These are phyloP conservation scores for Cryptosporidium muris DNA, from an alignment of 169 alveolate genomes.

Conservation along the genomic window DNA sequence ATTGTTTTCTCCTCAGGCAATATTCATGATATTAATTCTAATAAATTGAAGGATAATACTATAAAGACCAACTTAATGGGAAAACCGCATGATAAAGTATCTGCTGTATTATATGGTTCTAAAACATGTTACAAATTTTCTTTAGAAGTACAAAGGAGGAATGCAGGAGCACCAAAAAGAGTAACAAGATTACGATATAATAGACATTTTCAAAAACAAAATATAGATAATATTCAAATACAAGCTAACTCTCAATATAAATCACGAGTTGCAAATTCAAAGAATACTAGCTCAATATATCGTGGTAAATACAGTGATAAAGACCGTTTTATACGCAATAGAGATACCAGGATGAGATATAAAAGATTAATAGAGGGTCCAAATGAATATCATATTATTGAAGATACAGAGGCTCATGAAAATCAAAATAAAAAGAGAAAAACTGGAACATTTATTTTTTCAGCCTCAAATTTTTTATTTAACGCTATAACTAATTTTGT, in stretches of 20 bases:
- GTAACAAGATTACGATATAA: constrained; percentile 40
- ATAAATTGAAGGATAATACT: no score
- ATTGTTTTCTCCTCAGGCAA: no score
- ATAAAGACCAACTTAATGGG: not conserved
- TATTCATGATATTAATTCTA: no score
- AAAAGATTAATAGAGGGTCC: not conserved
- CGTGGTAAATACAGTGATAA: not conserved
- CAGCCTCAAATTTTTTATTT: no score
- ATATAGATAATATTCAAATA: no score
- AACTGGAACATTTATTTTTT: no score
- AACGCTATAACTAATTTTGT: no score
- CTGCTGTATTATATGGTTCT: not conserved
- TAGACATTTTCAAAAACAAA: not conserved
- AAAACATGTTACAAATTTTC: constrained; percentile 10
- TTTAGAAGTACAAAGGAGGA: not conserved
- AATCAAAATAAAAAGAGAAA: no score
- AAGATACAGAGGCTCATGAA: no score
- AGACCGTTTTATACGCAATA: not conserved
- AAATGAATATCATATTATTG: no score
- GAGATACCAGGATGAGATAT: not conserved
- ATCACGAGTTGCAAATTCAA: no score
- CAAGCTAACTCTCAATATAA: no score
- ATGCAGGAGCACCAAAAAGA: constrained; percentile 65
- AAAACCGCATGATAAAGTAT: not conserved
- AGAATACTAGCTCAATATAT: not conserved